Evolutionary conservation across 176 grass and related monocot genomes (phyloP), one percentile per base, ranked within the genome.

Genomic region (Triticum turgidum): DNA sequence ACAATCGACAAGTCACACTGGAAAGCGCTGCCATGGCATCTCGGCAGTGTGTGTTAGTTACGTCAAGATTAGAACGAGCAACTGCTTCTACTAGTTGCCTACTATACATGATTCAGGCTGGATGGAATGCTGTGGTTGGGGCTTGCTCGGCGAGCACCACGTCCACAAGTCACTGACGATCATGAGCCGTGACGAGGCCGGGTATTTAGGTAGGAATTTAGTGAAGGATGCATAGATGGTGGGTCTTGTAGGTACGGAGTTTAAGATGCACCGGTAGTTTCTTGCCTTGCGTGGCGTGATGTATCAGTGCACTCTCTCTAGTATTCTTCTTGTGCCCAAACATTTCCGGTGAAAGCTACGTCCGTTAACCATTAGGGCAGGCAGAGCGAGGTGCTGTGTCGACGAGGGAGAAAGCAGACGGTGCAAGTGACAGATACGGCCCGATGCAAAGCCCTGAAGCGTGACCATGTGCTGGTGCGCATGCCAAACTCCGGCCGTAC

Each of bases 401-500:
- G 37, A 70, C 18, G 9, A 38, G 34, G 8, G 37, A 21, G 4
- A 15, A 79, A 24, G 17, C 4, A 77, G 17, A 27, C 15, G 11
- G 44, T 7, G 51, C 51, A 18, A 5, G 56, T 35, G 77, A 80
- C 15, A 21, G 61, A 12, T 25, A 66, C 24, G 0, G 39, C 39
- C 9, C 30, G 62, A 49, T 38, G 10, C 33, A 5, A 39, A 5
- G 1, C 33, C 33, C 7, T 0, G 54, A 7, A 59, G 18, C 3
- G 86, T 41, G 78, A 76, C 30, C 29, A 18, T 67, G 27, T 67
- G 65, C 30, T 3, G 32, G 33, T 18, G 66, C 29, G 64, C 64
- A 13, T 70, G 86, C 86, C 61, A 29, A 12, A 1, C 80, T 56
- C 83, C 83, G 33, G 34, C 80, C 73, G 73, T 71, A 83, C 87